Evolutionary conservation across 208 protist species (phyloP), one percentile per base, ranked within the genome.

Genomic region (Angomonas deanei): DNA sequence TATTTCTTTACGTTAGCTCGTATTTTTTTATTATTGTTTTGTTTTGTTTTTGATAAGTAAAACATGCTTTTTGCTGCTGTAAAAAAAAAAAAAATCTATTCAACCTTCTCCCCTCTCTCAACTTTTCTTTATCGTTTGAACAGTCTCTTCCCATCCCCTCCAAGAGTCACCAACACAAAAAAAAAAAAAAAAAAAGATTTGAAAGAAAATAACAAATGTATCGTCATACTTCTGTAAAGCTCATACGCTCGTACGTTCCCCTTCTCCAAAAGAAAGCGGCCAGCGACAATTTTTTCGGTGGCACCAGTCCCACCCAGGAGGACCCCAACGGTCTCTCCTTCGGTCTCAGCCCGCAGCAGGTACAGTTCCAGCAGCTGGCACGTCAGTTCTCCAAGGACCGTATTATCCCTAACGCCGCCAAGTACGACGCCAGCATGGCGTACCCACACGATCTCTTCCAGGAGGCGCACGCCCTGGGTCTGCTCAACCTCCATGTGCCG

Each of bases 401-500:
- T 32, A 91, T 97, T 48, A 78, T 86, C 13, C 88, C 88, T 1
- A 52, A 65, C 0, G 92, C 90, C 19, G 80, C 88, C 4, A 61
- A 96, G 50, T 75, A 75, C 61, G 88, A 95, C 70, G 38, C 68
- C 48, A 79, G 28, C 5, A 88, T 84, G 78, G 70, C 82, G 66
- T 95, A 77, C 70, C 86, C 86, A 0, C 66, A 83, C 23, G 74
- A 78, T 1, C 52, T 93, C 27, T 93, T 94, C 78, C 80, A 86
- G 60, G 70, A 93, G 73, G 85, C 84, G 11, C 91, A 82, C 80
- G 86, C 84, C 69, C 71, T 92, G 4, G 92, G 92, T n/a, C 68
- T 97, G 13, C 71, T 71, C 21, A 96, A 94, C 69, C 78, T 89
- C 61, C 86, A 92, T 70, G 80, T 97, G 39, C 89, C 89, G 0